Conservation (phyloP, 306 rosid genomes). For the Styphnolobium japonicum region DNA sequence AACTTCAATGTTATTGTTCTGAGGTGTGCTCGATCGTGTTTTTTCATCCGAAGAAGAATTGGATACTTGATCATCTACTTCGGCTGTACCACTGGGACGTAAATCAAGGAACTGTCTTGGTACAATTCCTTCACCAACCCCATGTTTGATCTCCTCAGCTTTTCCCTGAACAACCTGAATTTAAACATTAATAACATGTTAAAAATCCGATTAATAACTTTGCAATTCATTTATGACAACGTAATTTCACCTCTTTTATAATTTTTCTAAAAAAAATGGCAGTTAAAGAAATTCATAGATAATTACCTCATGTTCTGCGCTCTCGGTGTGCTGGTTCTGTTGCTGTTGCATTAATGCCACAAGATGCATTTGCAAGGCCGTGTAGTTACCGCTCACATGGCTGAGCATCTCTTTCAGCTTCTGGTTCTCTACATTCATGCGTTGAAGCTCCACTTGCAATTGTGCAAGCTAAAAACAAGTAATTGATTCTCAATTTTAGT, state of each 20-base stretch:
- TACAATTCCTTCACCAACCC: constrained; percentile 35
- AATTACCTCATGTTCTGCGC: constrained; percentile 41
- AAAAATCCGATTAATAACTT: neutral
- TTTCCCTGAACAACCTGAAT: constrained; percentile 49
- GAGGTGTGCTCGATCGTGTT: constrained; percentile 68
- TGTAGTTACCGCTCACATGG: constrained; percentile 73
- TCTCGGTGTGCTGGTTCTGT: constrained; percentile 32
- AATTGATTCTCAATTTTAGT: neutral
- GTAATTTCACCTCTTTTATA: neutral
- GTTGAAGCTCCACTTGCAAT: constrained; percentile 71
- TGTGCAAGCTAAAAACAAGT: constrained; percentile 53
- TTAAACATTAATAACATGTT: neutral
- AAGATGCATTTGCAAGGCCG: constrained; percentile 72
- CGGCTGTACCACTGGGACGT: constrained; percentile 49
- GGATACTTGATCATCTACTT: constrained; percentile 44
- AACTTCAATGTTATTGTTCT: constrained; percentile 32
- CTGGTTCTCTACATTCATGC: constrained; percentile 73
- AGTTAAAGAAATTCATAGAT: neutral
- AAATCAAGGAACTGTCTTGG: constrained; percentile 68
- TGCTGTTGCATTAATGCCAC: constrained; percentile 63
- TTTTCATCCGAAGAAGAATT: constrained; percentile 78
- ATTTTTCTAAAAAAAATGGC: neutral
- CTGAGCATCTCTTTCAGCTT: constrained; percentile 76
- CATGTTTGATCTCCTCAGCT: constrained; percentile 42
- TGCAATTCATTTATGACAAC: neutral